phyloP scores from a whole-genome alignment of 148 eudicot genomes.

The Cornus controversa region DNA sequence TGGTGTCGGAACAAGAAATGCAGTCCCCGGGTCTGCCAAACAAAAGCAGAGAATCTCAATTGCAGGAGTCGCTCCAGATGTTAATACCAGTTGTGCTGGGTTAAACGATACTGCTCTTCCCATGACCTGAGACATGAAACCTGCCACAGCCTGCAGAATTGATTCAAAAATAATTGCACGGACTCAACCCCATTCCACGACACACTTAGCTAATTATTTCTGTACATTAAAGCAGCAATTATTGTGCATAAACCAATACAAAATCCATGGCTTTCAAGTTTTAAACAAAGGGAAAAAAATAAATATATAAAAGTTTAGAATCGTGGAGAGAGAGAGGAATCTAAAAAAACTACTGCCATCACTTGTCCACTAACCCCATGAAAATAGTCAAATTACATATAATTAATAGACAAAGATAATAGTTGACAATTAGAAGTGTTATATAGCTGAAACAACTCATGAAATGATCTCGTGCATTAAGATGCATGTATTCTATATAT shows the following conservation, averaged over 20 bases:
- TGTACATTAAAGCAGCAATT: not conserved
- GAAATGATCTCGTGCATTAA: not conserved
- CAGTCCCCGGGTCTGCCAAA: conserved; percentile 86
- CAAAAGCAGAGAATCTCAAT: conserved; percentile 88
- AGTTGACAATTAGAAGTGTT: not conserved
- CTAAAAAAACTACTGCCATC: not conserved
- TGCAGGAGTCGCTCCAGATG: conserved; percentile 88
- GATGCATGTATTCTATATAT: not conserved
- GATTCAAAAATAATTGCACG: not conserved
- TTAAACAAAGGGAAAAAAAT: not conserved
- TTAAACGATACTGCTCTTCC: conserved; percentile 51
- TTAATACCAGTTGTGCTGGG: conserved; percentile 76
- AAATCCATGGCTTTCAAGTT: not conserved
- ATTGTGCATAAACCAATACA: not conserved
- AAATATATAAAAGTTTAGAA: not conserved
- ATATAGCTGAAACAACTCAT: not conserved
- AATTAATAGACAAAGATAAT: not conserved
- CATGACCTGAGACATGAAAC: conserved; percentile 72
- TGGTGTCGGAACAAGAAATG: conserved; percentile 87
- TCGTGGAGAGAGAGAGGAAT: not conserved
- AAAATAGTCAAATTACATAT: not conserved
- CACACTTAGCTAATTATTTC: not conserved
- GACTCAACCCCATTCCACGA: not conserved
- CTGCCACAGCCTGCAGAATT: conserved; percentile 68
- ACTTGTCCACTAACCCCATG: not conserved